Evolutionary conservation across 2,329 filamentous ascomycete genomes (phyloP).

Genomic region (Phialophora tarda): DNA sequence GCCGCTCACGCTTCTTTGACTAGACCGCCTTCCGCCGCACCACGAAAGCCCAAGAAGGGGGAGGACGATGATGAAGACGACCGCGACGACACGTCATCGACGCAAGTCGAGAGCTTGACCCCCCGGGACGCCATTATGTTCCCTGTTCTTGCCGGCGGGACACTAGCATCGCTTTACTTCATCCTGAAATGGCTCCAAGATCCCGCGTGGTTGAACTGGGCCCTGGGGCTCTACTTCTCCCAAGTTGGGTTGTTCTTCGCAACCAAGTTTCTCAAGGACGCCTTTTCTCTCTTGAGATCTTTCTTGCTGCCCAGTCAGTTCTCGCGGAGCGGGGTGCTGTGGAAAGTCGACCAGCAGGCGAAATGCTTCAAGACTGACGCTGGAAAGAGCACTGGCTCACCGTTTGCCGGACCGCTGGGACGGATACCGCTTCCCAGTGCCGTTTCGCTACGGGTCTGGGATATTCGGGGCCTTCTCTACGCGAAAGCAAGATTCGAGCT

Average conservation of each 20-base stretch:
- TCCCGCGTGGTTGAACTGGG: constrained; percentile 77
- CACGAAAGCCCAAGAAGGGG: constrained; percentile 49
- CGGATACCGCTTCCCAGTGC: constrained; percentile 52
- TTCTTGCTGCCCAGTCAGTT: constrained; percentile 78
- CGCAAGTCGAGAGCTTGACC: constrained; percentile 69
- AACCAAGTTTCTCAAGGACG: constrained; percentile 74
- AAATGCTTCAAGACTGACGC: constrained; percentile 41
- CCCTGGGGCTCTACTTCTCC: constrained; percentile 83
- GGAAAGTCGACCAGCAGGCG: constrained; percentile 49
- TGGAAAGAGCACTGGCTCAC: constrained; percentile 46
- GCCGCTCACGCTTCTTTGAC: constrained; percentile 85
- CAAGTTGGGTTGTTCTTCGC: constrained; percentile 78
- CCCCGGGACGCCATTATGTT: constrained; percentile 84
- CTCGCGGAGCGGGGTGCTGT: constrained; percentile 57
- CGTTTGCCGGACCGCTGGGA: constrained; percentile 59
- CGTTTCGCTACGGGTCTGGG: constrained; percentile 54
- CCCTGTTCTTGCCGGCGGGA: constrained; percentile 74
- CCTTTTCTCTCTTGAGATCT: constrained; percentile 66
- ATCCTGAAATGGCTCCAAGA: constrained; percentile 88
- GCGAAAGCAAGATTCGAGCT: constrained; percentile 59
- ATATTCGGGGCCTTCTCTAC: constrained; percentile 53
- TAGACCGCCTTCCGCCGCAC: constrained; percentile 78
- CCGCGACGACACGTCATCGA: constrained; percentile 60
- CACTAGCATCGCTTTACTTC: constrained; percentile 79
- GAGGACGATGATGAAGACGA: constrained; percentile 60